A percentile compares a stretch with the other conserved stretches of the same genome.
These are phyloP conservation scores for Phyllachora maydis DNA, from an alignment of 2,329 filamentous ascomycete genomes.

Conservation along the genomic window DNA sequence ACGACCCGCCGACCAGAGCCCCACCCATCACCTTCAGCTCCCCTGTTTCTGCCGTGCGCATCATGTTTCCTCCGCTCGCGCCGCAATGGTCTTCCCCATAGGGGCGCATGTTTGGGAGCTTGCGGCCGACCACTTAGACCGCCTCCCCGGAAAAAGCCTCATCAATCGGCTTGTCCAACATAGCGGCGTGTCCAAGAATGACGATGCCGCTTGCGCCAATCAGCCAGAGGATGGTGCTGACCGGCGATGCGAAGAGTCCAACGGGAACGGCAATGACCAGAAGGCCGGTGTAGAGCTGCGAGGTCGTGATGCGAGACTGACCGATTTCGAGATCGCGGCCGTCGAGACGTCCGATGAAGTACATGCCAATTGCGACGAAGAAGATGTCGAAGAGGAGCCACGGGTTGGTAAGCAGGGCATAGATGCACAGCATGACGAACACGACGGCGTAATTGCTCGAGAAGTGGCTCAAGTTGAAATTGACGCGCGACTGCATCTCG, in stretches of 20 bases:
- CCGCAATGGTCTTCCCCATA: slow-evolving; percentile 99
- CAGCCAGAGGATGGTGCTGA: slow-evolving; percentile 79
- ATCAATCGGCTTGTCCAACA: slow-evolving; percentile 98
- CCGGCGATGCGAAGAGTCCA: slow-evolving; percentile 66
- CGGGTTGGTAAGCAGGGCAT: slow-evolving; percentile 77
- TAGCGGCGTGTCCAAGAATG: slow-evolving; percentile 82
- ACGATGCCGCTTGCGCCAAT: slow-evolving; percentile 87
- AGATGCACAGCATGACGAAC: slow-evolving; percentile 89
- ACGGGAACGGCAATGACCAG: slow-evolving; percentile 69
- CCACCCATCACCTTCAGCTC: slow-evolving; percentile 18
- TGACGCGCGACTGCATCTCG: slow-evolving; percentile 22
- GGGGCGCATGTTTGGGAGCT: slow-evolving; percentile 88
- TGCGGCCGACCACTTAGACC: slow-evolving; percentile 99
- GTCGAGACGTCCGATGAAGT: slow-evolving; percentile 73
- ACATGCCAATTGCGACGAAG: slow-evolving; percentile 71
- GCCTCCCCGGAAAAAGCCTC: slow-evolving; percentile 99
- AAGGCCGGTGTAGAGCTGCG: slow-evolving; percentile 83
- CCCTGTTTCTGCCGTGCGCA: slow-evolving; percentile 28
- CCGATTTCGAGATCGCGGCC: slow-evolving; percentile 79
- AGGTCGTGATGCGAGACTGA: slow-evolving; percentile 62
- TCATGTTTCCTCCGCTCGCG: slow-evolving; percentile 45
- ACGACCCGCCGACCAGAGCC: slow-evolving; percentile 25
- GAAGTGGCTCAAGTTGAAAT: slow-evolving; percentile 82
- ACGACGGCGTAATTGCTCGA: slow-evolving; percentile 95
- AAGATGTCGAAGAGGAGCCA: slow-evolving; percentile 81